A percentile compares a stretch with the other conserved stretches of the same genome.
Conservation (phyloP, 2,329 filamentous ascomycete genomes). For the Colletotrichum liaoningense region DNA sequence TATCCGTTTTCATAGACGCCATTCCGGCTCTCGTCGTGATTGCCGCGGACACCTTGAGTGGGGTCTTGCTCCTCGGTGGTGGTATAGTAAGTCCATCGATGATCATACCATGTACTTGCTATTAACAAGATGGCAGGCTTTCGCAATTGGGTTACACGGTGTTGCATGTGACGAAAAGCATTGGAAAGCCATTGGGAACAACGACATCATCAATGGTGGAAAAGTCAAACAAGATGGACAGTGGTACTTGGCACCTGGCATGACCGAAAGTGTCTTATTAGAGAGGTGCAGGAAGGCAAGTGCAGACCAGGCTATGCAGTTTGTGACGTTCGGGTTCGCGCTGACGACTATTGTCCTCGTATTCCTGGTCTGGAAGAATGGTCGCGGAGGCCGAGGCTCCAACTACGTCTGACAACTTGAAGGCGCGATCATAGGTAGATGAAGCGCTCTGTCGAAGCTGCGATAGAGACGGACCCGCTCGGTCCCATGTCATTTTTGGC, state of each 20-base stretch:
- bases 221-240: background rate
- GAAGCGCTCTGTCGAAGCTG: background rate
- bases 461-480: background rate
- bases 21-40: conserved; percentile 27
- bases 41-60: conserved; percentile 25
- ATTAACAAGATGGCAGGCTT: background rate
- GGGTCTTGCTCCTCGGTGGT: conserved; percentile 23
- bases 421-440: background rate
- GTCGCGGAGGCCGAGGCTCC: conserved; percentile 5
- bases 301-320: conserved; percentile 30
- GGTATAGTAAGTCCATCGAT: conserved; percentile 24
- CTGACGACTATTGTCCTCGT: conserved; percentile 18
- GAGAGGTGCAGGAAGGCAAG: conserved; percentile 23
- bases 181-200: accelerated
- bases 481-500: background rate
- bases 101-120: background rate
- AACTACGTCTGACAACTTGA: background rate
- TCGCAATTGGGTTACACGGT: conserved; percentile 20
- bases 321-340: conserved; percentile 21
- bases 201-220: conserved; percentile 20
- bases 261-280: background rate
- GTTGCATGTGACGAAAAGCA: background rate
- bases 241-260: too few species aligned
- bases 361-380: conserved; percentile 26
- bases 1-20: conserved; percentile 18